Base-by-base conservation (phyloP, 2,329 filamentous ascomycete species). In the Aspergillus jensenii region DNA sequence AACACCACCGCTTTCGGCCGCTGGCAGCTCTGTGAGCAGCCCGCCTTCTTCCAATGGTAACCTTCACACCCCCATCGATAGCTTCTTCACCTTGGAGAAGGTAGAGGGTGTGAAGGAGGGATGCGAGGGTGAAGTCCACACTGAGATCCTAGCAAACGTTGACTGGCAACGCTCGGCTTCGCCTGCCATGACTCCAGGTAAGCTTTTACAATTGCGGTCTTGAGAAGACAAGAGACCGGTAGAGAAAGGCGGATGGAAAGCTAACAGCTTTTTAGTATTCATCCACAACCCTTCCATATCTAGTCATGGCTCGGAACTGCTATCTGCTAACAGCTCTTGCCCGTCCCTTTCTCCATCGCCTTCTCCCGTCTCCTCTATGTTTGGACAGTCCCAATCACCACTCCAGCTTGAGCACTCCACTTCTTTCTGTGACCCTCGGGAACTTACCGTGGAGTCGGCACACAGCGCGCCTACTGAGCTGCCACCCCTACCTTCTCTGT, bases 111-210 rank as follows among this genome's bases (percentile, higher is more conserved):
- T 87, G 65, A 92, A 93, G 81, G 83, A 90, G 64, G 84, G 83
- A 27, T 86, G 88, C 63, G 88, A 93, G 68, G 81, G 84, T 47
- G 88, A 90, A 60, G 82, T 87, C 21, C 83, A 87, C 67, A 84
- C 85, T 19, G 90, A 95, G 77, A 87, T 87, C 62, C 82, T 93
- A 56, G 85, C 90, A 52, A 82, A 81, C 63, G 81, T 89, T 63
- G 90, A 93, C 67, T 96, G 91, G 89, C 82, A 88, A 57, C 87
- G 84, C 72, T 88, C 87, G 59, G 84, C 85, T 58, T 96, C 93
- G 33, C 92, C 93, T 52, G 91, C 91, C 23, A 86, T 96, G 84
- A 96, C 91, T 68, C 92, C 93, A 84, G 87, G 91, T 96, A 88
- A 81, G 91, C 51, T 39, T 8, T 37, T 9, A 48, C n/a, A 19